Percentiles rank a stretch among this genome's conserved stretches.
phyloP scores from a whole-genome alignment of 441 rosid genomes.

The Adansonia grandidieri region DNA sequence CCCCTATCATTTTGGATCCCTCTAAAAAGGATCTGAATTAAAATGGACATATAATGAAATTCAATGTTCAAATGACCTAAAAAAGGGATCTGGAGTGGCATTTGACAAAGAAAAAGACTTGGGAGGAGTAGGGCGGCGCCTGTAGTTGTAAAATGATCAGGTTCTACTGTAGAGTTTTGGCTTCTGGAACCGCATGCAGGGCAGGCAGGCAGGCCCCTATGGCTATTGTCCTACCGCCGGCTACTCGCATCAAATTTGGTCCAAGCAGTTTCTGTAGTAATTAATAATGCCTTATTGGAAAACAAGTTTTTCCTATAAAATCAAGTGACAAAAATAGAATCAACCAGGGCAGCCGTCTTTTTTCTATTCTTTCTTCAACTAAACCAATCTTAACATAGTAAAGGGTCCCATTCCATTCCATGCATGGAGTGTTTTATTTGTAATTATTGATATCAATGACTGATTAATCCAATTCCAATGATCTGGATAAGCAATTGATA shows the following conservation, averaged over 20 bases:
- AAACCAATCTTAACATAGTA: background rate
- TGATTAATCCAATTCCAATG: background rate
- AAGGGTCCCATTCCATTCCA: background rate
- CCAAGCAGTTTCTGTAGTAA: too few relatives aligned
- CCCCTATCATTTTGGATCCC: slow-evolving; percentile 3
- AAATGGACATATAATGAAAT: background rate
- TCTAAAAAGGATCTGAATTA: background rate
- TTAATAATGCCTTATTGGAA: too few relatives aligned
- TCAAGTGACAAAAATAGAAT: background rate
- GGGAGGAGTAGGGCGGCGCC: background rate
- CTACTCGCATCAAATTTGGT: slow-evolving; percentile 1
- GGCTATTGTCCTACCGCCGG: too few relatives aligned
- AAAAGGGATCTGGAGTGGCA: too few relatives aligned
- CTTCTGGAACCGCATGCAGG: background rate
- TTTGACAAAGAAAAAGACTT: background rate
- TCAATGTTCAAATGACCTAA: background rate
- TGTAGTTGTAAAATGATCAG: background rate
- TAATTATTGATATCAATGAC: background rate
- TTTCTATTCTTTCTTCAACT: background rate
- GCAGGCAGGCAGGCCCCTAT: background rate
- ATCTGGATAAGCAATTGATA: background rate
- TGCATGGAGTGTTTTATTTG: background rate
- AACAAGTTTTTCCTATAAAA: too few relatives aligned
- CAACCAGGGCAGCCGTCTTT: background rate
- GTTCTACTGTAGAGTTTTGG: background rate